These are phyloP conservation scores for Thuidium tamariscinum DNA, from an alignment of 225 moss, liverwort and hornwort species.

Conservation along the genomic window DNA sequence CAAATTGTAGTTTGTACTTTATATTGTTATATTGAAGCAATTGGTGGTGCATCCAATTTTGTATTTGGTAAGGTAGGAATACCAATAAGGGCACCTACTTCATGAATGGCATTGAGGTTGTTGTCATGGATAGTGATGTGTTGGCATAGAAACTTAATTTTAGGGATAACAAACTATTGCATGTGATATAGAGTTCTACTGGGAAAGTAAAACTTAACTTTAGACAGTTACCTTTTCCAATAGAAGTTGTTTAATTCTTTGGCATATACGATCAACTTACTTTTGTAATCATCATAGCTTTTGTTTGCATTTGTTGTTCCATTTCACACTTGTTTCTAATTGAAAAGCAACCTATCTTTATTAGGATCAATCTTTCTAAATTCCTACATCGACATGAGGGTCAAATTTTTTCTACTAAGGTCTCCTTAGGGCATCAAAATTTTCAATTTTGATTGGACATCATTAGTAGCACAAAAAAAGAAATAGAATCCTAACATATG, in stretches of 20 bases:
- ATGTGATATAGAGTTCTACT: too few relatives aligned
- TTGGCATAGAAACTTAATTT: too few relatives aligned
- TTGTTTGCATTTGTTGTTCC: neutral
- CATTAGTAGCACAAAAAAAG: fast-evolving
- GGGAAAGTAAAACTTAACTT: neutral
- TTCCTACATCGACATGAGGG: fast-evolving
- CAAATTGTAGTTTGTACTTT: too few relatives aligned
- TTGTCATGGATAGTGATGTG: too few relatives aligned
- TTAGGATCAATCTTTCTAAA: fast-evolving
- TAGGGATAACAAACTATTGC: too few relatives aligned
- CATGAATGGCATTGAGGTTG: too few relatives aligned
- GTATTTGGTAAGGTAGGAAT: neutral
- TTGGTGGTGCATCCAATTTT: too few relatives aligned
- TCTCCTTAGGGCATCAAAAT: fast-evolving
- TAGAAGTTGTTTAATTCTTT: neutral
- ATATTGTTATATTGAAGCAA: too few relatives aligned
- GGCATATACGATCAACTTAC: neutral
- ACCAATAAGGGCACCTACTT: too few relatives aligned
- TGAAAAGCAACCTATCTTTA: fast-evolving
- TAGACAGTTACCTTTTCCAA: neutral
- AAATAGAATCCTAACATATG: fast-evolving
- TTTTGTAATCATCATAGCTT: fast-evolving
- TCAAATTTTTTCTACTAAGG: fast-evolving
- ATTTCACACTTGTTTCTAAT: fast-evolving
- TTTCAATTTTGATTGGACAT: neutral